Evolutionary conservation across 345 rosid species (phyloP), one percentile per base, ranked within the genome.

Genomic region (Linum tenue): DNA sequence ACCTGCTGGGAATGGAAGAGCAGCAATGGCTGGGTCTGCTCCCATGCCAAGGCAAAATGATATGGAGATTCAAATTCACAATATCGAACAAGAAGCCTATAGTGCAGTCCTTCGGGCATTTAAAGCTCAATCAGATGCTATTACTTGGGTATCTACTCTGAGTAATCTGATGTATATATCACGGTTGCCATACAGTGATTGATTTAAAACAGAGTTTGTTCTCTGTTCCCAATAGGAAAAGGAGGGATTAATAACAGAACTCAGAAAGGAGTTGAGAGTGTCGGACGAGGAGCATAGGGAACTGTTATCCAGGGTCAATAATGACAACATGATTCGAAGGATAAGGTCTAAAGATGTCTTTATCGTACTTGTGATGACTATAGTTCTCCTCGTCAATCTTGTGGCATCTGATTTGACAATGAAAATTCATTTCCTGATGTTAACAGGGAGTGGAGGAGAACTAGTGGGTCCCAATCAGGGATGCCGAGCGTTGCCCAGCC

Each of bases 41-140:
- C 75, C 85, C 10, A 76, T 82, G 61, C 83, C 96, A 65, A 82
- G 98, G 78, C 65, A 83, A 16, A 78, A 71, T 35, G 96, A 91
- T 72, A 86, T 91, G 98, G 96, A 89, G 83, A 87, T 84, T 73
- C 92, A 87, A 71, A 91, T 95, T 73, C 91, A 89, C 82, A 78
- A 72, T 70, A 82, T 95, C 62, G 98, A 95, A 81, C 96, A 85
- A 78, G 98, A 95, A 69, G 95, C 99, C 5, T 95, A 95, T 69
- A 73, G 81, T 74, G 82, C 94, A 1, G 85, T 95, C 55, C 80
- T 95, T 66, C 88, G 98, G 65, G 99, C 99, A 40, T 95, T 95
- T 69, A 91, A 87, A 81, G 99, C 99, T 70, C 98, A 89, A 77
- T 86, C 99, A 43, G 98, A 95, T 71, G 98, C 96, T 70, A 84